These are phyloP conservation scores for Diaporthe ampelina DNA, from an alignment of 2,329 filamentous ascomycete genomes.

Conservation along the genomic window DNA sequence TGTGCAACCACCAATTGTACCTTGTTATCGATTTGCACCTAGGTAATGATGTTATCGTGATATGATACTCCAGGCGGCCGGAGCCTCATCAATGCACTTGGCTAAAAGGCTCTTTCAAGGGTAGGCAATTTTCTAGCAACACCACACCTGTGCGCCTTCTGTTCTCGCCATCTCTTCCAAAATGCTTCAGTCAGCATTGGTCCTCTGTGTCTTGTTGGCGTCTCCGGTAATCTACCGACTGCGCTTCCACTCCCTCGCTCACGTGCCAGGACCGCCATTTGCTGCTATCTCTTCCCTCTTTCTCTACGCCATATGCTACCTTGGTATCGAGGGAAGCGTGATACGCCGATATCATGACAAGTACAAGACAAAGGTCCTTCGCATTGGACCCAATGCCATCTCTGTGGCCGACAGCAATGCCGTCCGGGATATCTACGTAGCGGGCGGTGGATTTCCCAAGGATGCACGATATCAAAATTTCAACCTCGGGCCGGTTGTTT, in stretches of 20 bases:
- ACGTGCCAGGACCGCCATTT: constrained; percentile 33
- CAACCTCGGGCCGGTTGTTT: constrained; percentile 66
- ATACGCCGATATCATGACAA: constrained; percentile 37
- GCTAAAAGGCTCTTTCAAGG: not conserved
- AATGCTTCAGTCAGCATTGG: constrained; percentile 13
- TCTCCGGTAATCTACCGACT: constrained; percentile 13
- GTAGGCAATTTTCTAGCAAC: not conserved
- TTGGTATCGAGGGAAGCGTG: constrained; percentile 43
- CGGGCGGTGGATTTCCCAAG: constrained; percentile 67
- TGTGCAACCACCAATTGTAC: not conserved
- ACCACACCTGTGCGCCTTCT: not conserved
- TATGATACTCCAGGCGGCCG: not conserved
- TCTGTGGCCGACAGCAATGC: constrained; percentile 60
- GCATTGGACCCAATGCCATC: constrained; percentile 54
- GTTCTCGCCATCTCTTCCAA: not conserved
- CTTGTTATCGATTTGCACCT: not conserved
- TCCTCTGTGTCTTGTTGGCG: not conserved
- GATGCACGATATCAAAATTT: constrained; percentile 67
- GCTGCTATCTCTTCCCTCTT: constrained; percentile 36
- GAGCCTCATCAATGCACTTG: not conserved
- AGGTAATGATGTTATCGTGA: not conserved
- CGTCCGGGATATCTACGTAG: constrained; percentile 63
- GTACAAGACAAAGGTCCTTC: constrained; percentile 46
- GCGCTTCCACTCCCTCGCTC: constrained; percentile 41
- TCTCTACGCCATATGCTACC: constrained; percentile 43